Percentiles rank a stretch among this genome's conserved stretches.
Evolutionary conservation across 805 yeast genomes (phyloP).

Genomic region (Starmerella floris): DNA sequence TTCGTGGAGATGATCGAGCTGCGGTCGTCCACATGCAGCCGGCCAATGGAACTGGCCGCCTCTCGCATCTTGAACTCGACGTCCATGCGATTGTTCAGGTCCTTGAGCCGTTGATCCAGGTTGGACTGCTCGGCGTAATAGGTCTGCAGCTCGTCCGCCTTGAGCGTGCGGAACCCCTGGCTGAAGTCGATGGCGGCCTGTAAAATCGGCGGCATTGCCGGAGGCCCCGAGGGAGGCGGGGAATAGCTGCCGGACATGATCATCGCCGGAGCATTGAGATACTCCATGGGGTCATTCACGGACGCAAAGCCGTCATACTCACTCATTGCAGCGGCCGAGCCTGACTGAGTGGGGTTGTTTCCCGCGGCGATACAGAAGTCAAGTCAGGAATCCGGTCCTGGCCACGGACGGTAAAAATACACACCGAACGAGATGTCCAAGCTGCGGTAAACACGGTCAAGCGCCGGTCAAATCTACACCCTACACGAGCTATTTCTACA

Average conservation of each 20-base stretch:
- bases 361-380: not conserved
- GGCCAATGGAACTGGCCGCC: constrained; percentile 20
- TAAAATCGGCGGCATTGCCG: constrained; percentile 13
- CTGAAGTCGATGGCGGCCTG: constrained; percentile 19
- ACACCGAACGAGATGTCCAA: too few relatives aligned
- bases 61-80: constrained; percentile 22
- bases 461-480: too few relatives aligned
- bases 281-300: constrained; percentile 19
- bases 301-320: constrained; percentile 18
- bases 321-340: constrained; percentile 2
- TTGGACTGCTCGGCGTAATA: constrained; percentile 14
- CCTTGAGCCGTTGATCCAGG: constrained; percentile 13
- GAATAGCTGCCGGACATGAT: constrained; percentile 4
- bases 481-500: too few relatives aligned
- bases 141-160: constrained; percentile 16
- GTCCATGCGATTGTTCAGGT: constrained; percentile 15
- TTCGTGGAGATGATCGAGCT: constrained; percentile 1
- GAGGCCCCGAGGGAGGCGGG: not conserved
- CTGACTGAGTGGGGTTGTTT: too few relatives aligned
- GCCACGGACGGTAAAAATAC: too few relatives aligned
- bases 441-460: too few relatives aligned
- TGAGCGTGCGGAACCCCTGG: constrained; percentile 9
- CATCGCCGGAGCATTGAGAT: constrained; percentile 23
- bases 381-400: too few relatives aligned
- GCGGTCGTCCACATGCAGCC: constrained; percentile 12